Base-by-base conservation (phyloP, 139 green algal genomes). In the Mesostigma viride region DNA sequence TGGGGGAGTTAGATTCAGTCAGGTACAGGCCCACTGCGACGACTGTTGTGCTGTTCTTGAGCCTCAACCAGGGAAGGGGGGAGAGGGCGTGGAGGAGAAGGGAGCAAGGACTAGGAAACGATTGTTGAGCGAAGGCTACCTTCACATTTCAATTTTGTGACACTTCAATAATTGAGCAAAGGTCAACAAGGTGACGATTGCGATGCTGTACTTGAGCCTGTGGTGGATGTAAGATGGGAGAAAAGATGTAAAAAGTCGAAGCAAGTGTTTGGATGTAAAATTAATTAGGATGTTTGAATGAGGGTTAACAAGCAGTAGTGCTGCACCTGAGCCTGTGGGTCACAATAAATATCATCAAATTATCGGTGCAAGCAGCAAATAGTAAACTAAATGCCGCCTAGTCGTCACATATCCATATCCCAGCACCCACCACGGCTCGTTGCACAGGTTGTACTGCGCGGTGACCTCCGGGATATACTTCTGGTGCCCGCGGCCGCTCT, bases 361-460 rank as follows among this genome's bases (percentile, higher is more conserved):
- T 11, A 63, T 34, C 11, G 11, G 26, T 14, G 26, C 11, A 63
- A 30, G 11, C 14, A 20, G 20, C 11, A 31, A 34, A 63, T 63
- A 30, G n/a, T n/a, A n/a, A n/a, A n/a, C n/a, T n/a, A n/a, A n/a
- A n/a, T n/a, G n/a, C n/a, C n/a, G n/a, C n/a, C 56, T 63, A 14
- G 11, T 22, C 20, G 20, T 24, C 20, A 56, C 45, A 56, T 22
- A 56, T 20, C 36, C 36, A 6, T 22, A 48, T 48, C 36, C 36
- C 6, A 48, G 36, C 4, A 24, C 65, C 71, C 58, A 72, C 75
- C 75, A 81, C 17, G 75, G 75, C 66, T 81, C 75, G 62, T 81
- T 81, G 70, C 79, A 89, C 67, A 99, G 77, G 81, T 95, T 97
- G 84, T 93, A 99, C 76, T 93, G 75, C 57, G 97, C 78, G 0